Evolutionary conservation across 257 asterid genomes (phyloP), one percentile per base, ranked within the genome.

Genomic region (Ophiorrhiza pumila): DNA sequence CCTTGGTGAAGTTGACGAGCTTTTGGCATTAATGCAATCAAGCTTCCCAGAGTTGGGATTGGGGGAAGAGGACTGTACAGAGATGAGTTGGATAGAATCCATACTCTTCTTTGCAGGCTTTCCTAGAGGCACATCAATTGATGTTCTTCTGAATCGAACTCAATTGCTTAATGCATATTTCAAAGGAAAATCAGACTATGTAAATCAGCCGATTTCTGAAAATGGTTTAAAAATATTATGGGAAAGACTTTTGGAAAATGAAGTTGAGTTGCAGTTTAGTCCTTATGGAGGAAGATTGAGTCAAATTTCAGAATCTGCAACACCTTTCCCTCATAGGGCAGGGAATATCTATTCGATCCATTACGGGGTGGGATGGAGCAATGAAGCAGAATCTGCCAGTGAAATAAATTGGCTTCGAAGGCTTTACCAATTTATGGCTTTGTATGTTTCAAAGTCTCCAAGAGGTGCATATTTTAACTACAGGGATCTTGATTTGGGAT

Each of bases 181-280:
- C 74, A 83, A 85, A 58, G 83, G 82, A 12, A 85, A 83, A 70
- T 85, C 89, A 0, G 86, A 83, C 43, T 86, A 72, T 27, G 85
- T 86, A n/a, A n/a, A n/a, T n/a, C n/a, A n/a, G n/a, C n/a, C n/a
- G n/a, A n/a, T n/a, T n/a, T n/a, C n/a, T n/a, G 13, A 14, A 22
- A 20, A 34, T 1, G 88, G 85, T 0, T 60, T 83, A 0, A 65
- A 72, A 71, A 79, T 79, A 10, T 67, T 83, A 45, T 86, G 88
- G 88, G 35, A 41, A 18, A 72, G 79, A 15, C 72, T 85, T 0
- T 32, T 42, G 1, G 78, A 76, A 20, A 29, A 20, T 6, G 58
- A 4, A 47, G 4, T 0, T 47, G 2, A 22, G 25, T 5, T 52
- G 20, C 29, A 52, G 29, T 22, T 52, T 52, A 52, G 58, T 52